Percentiles rank a stretch among this genome's conserved stretches.
Conservation (phyloP, 495 filamentous ascomycete genomes). For the Penicillium samsonianum region DNA sequence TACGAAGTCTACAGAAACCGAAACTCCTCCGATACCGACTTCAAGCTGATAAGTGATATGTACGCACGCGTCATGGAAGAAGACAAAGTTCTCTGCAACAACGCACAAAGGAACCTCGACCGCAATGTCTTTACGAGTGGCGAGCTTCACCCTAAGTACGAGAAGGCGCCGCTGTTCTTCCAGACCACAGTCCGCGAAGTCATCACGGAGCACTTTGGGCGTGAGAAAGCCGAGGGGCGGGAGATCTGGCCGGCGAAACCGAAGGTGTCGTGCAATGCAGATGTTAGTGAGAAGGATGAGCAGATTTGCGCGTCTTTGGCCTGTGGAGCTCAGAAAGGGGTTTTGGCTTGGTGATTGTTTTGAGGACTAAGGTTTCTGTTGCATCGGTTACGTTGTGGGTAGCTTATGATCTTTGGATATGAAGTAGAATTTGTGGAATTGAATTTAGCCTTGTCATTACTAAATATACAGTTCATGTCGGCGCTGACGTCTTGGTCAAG, state of each 20-base stretch:
- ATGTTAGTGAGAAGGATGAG: constrained; percentile 33
- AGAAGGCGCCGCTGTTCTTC: constrained; percentile 52
- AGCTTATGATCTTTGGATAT: neutral
- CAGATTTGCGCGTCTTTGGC: constrained; percentile 26
- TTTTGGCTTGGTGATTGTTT: constrained; percentile 32
- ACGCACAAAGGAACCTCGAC: constrained; percentile 51
- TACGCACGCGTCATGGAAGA: constrained; percentile 48
- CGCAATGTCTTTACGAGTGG: constrained; percentile 50
- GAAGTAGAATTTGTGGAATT: neutral
- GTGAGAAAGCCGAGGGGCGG: constrained; percentile 37
- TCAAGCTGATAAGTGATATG: constrained; percentile 41
- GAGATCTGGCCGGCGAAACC: constrained; percentile 49
- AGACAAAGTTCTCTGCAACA: constrained; percentile 50
- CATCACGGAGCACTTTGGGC: constrained; percentile 41
- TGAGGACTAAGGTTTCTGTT: neutral
- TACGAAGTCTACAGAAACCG: constrained; percentile 54
- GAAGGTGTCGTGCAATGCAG: constrained; percentile 22
- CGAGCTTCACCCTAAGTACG: constrained; percentile 50
- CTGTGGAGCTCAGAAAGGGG: constrained; percentile 29
- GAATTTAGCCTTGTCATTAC: neutral
- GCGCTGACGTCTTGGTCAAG: too few relatives aligned
- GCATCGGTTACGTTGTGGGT: neutral
- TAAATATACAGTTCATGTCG: too few relatives aligned
- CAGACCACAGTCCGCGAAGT: constrained; percentile 46
- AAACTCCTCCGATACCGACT: constrained; percentile 41